Base-by-base conservation (phyloP, 805 yeast genomes). In the Cyberlindnera saturnus region DNA sequence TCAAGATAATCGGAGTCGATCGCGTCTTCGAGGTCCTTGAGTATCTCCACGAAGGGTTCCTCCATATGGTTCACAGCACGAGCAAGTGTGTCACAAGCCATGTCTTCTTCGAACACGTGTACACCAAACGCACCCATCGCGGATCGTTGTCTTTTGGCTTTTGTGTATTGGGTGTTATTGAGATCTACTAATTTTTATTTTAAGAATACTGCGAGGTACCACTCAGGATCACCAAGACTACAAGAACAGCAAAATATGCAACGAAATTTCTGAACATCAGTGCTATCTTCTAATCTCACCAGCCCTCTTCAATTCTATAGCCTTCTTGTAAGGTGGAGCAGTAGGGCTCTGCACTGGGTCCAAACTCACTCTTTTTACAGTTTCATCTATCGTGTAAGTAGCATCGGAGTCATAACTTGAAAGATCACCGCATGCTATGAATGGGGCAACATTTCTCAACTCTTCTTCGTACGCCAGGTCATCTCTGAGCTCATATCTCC, bases 301-400 rank as follows among this genome's bases (percentile, higher is more conserved):
- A 44, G 74, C 75, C 57, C 96, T 74, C 64, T 86, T 88, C 75
- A 86, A 69, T 59, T 88, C 96, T 44, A 93, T 65, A 0, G 98
- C 99, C 45, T 79, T 77, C 65, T 91, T 91, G 64, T 93, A 93
- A 1, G 99, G 97, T 1, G 99, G 99, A 29, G 96, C 93, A 1
- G 96, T 90, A 8, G 99, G 99, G 62, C 80, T 71, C 57, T 93
- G 98, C 10, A 93, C 95, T 0, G 99, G 99, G 52, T 88, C 95
- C 47, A 93, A 65, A 45, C 88, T 81, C 3, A 61, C 46, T 14
- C 63, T 51, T 28, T 59, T 51, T 6, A 65, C 62, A 56, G 63
- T 58, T 4, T 55, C 45, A 15, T 63, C 66, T 29, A 58, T 40
- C 6, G 79, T 65, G 60, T 93, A 93, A 0, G 98, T 91, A 0